These are phyloP conservation scores for Colletotrichum cereale DNA, from an alignment of 2,329 filamentous ascomycete genomes.

Conservation along the genomic window DNA sequence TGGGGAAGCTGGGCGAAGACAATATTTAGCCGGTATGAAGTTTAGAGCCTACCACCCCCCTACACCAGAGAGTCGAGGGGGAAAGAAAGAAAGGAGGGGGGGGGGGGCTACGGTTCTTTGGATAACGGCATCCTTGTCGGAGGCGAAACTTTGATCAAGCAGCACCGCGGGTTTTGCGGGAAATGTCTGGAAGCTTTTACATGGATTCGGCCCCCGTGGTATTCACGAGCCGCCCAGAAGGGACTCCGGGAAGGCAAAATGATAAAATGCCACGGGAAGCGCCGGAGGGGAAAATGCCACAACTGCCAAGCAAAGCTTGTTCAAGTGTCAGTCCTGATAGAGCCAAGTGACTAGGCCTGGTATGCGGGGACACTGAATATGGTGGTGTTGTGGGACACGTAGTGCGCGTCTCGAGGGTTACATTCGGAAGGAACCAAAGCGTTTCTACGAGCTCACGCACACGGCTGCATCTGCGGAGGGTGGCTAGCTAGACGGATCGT, in stretches of 20 bases:
- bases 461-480: constrained; percentile 10
- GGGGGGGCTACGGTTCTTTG: not conserved
- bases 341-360: constrained; percentile 3
- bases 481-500: not conserved
- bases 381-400: constrained; percentile 6
- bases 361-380: not conserved
- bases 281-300: not conserved
- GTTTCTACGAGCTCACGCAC: not conserved
- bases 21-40: constrained; percentile 36
- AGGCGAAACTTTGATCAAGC: not conserved
- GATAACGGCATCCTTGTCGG: constrained; percentile 12
- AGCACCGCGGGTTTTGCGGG: no score
- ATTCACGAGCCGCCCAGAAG: not conserved
- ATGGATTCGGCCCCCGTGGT: not conserved
- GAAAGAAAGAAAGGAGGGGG: not conserved
- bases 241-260: no score
- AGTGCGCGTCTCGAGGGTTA: constrained; percentile 12
- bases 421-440: constrained; percentile 25
- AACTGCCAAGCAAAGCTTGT: constrained; percentile 37
- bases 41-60: constrained; percentile 22
- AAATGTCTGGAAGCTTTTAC: not conserved
- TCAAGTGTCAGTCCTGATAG: not conserved
- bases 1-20: constrained; percentile 10
- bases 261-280: not conserved
- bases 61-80: not conserved